A percentile compares a stretch with the other conserved stretches of the same genome.
phyloP scores from a whole-genome alignment of 805 yeast genomes.

The Kodamaea jinghongensis region DNA sequence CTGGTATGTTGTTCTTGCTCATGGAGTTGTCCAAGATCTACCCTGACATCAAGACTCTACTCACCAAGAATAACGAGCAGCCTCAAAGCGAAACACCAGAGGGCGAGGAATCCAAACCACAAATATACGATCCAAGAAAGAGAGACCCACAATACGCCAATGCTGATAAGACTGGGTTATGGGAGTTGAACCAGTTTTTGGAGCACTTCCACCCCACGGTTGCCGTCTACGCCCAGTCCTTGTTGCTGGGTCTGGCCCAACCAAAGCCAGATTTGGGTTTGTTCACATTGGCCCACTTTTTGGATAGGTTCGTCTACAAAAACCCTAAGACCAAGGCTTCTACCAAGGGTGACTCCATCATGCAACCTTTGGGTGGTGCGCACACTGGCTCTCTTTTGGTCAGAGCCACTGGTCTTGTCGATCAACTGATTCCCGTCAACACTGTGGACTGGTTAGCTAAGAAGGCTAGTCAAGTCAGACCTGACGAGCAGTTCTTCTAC shows the following conservation, averaged over 20 bases:
- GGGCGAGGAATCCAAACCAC: slow-evolving; percentile 12
- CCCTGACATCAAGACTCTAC: slow-evolving; percentile 67
- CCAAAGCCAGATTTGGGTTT: slow-evolving; percentile 88
- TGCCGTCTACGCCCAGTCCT: slow-evolving; percentile 68
- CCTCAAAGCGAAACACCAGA: slow-evolving; percentile 23
- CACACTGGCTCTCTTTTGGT: slow-evolving; percentile 70
- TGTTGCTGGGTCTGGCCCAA: slow-evolving; percentile 46
- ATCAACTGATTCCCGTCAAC: slow-evolving; percentile 66
- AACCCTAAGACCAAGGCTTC: slow-evolving; percentile 77
- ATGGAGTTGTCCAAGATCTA: slow-evolving; percentile 60
- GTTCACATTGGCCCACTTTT: slow-evolving; percentile 82
- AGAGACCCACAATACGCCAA: slow-evolving; percentile 93
- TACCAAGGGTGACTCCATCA: slow-evolving; percentile 85
- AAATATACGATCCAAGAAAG: slow-evolving; percentile 73
- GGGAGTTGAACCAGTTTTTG: slow-evolving; percentile 79
- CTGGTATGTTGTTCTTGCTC: slow-evolving; percentile 78
- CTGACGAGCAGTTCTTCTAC: slow-evolving; percentile 85
- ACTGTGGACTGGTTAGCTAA: slow-evolving; percentile 79
- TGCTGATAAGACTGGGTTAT: slow-evolving; percentile 75
- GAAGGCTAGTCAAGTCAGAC: slow-evolving; percentile 63
- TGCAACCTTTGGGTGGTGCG: slow-evolving; percentile 95
- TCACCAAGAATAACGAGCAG: slow-evolving; percentile 40
- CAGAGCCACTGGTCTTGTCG: slow-evolving; percentile 49
- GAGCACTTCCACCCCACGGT: slow-evolving; percentile 93
- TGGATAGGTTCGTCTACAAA: slow-evolving; percentile 93